Percentiles rank a stretch among this genome's conserved stretches.
phyloP scores from a whole-genome alignment of 192 early-diverging fungal genomes.

The Lunasporangiospora selenospora region DNA sequence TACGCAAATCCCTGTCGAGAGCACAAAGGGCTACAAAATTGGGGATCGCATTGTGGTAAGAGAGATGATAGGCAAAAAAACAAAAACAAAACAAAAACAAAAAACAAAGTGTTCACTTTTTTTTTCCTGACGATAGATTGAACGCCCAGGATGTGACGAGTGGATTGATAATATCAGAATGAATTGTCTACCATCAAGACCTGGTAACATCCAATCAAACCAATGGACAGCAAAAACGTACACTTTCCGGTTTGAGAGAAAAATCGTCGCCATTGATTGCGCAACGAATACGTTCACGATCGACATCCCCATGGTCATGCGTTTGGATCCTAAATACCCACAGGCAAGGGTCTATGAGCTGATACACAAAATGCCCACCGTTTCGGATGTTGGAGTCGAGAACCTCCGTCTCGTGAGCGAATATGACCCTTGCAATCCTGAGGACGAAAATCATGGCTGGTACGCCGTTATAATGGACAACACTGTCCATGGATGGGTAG shows the following conservation, averaged over 20 bases:
- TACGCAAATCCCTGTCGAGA: slow-evolving; percentile 23
- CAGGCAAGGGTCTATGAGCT: slow-evolving; percentile 37
- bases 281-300: slow-evolving; percentile 25
- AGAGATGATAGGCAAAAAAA: not conserved
- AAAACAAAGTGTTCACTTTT: too few species aligned
- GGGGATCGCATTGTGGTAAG: slow-evolving; percentile 45
- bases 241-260: slow-evolving; percentile 41
- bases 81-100: too few species aligned
- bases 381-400: slow-evolving; percentile 39
- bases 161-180: slow-evolving; percentile 42
- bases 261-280: slow-evolving; percentile 37
- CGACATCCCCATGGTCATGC: slow-evolving; percentile 46
- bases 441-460: slow-evolving; percentile 45
- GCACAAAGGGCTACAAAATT: slow-evolving; percentile 28
- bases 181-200: slow-evolving; percentile 27
- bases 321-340: slow-evolving; percentile 37
- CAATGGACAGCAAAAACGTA: slow-evolving; percentile 37
- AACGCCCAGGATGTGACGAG: slow-evolving; percentile 35
- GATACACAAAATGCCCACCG: slow-evolving; percentile 29
- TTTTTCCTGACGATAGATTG: too few species aligned
- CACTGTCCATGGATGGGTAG: slow-evolving; percentile 34
- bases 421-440: slow-evolving; percentile 5
- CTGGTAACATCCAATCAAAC: slow-evolving; percentile 12
- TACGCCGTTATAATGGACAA: slow-evolving; percentile 35
- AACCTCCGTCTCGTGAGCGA: slow-evolving; percentile 34